Base-by-base conservation (phyloP, 805 yeast genomes). In the Yamadazyma scolyti region DNA sequence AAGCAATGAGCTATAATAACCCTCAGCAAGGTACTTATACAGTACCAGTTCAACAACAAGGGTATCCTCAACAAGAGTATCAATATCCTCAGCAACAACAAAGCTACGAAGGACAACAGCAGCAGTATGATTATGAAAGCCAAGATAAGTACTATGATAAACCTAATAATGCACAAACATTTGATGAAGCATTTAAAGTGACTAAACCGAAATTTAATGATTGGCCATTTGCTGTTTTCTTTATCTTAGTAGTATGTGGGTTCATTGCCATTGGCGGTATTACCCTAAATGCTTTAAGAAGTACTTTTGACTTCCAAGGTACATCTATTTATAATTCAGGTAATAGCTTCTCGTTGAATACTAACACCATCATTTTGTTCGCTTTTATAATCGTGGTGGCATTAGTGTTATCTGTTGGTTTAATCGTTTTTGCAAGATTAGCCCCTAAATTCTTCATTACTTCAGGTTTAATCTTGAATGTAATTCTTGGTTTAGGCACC, bases 291-390 rank as follows among this genome's bases (percentile, higher is more conserved):
- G 81, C 83, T 6, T 82, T 84, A 61, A 65, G 73, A 3, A 44
- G 60, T 12, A 75, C 77, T 3, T 72, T 73, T 44, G 58, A 73
- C 9, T 62, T 61, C 33, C 74, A 75, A 36, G 90, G 89, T 5
- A 58, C 74, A 15, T 75, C 82, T 4, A 81, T 82, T 38, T 83
- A 85, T 52, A 54, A 60, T 24, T 50, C 70, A 5, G 46, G 52
- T 9, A 64, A 72, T 32, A 52, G 71, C n/a, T 80, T 82, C 46
- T 73, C 88, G 0, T 54, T 86, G 54, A 79, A 82, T 58, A 75
- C 94, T 16, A 82, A 82, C 50, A 80, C 95, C 5, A 73, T 82
- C 7, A 67, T 86, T 26, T 56, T 87, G 46, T 74, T 84, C 50
- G 75, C 77, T 1, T 82, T 85, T 50, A 73, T 78, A 10, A 69